Evolutionary conservation across 2,329 filamentous ascomycete species (phyloP).

Genomic region (Fusarium sp.): DNA sequence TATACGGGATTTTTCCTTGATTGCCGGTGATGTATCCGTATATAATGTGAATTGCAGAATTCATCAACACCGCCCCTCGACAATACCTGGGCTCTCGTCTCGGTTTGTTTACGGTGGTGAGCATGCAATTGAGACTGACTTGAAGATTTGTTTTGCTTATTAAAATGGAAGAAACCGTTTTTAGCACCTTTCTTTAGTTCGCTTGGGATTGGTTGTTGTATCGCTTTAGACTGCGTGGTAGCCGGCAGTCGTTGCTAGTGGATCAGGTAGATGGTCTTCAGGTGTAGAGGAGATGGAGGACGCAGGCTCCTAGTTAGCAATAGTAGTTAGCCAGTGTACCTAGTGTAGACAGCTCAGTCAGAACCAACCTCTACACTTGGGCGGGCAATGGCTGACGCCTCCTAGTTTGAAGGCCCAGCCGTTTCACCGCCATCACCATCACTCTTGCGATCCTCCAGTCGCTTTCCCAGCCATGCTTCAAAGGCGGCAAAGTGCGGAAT

Average conservation of each 20-base stretch:
- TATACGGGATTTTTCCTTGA: background rate
- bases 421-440: background rate
- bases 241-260: conserved; percentile 33
- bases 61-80: conserved; percentile 34
- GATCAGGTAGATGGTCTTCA: conserved; percentile 14
- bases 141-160: conserved; percentile 56
- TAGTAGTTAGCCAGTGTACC: background rate
- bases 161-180: conserved; percentile 63
- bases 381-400: background rate
- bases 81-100: conserved; percentile 52
- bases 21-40: background rate
- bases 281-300: background rate
- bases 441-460: conserved; percentile 14
- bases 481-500: conserved; percentile 60
- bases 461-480: conserved; percentile 54
- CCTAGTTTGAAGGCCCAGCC: background rate
- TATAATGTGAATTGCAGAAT: background rate
- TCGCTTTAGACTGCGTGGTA: conserved; percentile 18
- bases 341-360: background rate
- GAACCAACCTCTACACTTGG: background rate
- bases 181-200: conserved; percentile 58
- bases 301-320: background rate
- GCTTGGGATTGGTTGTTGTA: conserved; percentile 39
- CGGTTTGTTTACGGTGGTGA: conserved; percentile 46
- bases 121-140: conserved; percentile 47